Evolutionary conservation across 2,329 filamentous ascomycete genomes (phyloP), one percentile per base, ranked within the genome.

Genomic region (Aspergillus thermomutatus): DNA sequence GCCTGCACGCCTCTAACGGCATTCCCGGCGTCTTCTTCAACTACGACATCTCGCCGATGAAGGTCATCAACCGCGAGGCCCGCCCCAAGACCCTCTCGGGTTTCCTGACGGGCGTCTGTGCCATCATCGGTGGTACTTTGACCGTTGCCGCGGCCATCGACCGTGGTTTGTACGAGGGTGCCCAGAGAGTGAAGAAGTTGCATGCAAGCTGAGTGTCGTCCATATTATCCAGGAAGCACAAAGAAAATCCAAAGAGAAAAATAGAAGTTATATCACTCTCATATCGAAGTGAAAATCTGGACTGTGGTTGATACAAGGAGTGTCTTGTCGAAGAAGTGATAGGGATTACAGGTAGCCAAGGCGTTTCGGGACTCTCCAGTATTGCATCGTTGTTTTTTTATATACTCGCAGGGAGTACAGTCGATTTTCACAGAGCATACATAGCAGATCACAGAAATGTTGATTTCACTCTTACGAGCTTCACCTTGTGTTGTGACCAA

Each of bases 21-120:
- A 97, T 99, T 67, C 94, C 94, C 0, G 94, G 94, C 46, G 92
- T 99, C 14, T 99, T 99, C 81, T 97, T 99, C 80, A 96, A 92
- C 64, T 99, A 99, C 68, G 94, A 99, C 68, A 99, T 99, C 74
- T 97, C 93, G 2, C 94, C 94, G 4, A 99, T 99, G 94, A 99
- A 97, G 79, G 93, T 99, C 59, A 89, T 99, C 77, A 99, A 99
- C 80, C 89, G 92, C 54, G 95, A 99, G 79, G 88, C 90, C 64
- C 86, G 91, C 49, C 81, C 87, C 59, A 97, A 97, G 81, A 89
- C 89, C 4, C 95, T 99, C 73, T 86, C 91, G 0, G 90, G 90
- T 19, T 99, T 99, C 80, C 76, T 99, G 57, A 93, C 94, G 1
- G 94, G 94, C 49, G 85, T 99, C 21, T 99, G 94, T 74, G 93